Base-by-base conservation (phyloP, 495 filamentous ascomycete species). In the Penicillium psychrofluorescens region DNA sequence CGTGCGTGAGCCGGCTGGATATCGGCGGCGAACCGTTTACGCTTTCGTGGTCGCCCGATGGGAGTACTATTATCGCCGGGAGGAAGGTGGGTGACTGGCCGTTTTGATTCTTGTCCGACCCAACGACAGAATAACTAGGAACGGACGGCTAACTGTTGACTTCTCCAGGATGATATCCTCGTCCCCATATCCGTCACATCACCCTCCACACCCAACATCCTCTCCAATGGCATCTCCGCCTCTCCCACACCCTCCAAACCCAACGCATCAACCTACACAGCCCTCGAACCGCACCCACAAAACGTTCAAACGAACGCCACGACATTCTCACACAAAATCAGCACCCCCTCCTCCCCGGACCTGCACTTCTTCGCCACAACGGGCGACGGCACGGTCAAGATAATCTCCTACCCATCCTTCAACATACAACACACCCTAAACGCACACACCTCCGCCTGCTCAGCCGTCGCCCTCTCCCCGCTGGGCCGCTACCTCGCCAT, bases 1-100 rank as follows among this genome's bases (percentile, higher is more conserved):
- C 66, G 5, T 87, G 85, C 42, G 76, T 87, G 31, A 89, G 87
- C 52, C 85, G 85, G 46, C 70, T 90, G 2, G 87, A 86, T 59
- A 78, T 86, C n/a, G 81, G 83, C 29, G 88, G 88, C 7, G 84
- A 86, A 58, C 85, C 88, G 8, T 86, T 94, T 48, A 86, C 81
- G 11, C 70, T 95, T 41, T 84, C 83, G 6, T 98, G 92, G 90
- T 79, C 76, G 41, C 89, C 89, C n/a, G 85, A 92, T 56, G 94
- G 94, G 4, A 78, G 72, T 36, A 81, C 79, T 38, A 69, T 97
- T 38, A 70, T 95, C 7, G 90, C 87, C 35, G 92, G 92, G 16
- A 86, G 81, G 54, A 92, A 86, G 77, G 91, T 95, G 38, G 59
- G 46, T 41, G 42, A 35, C 14, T 7, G 34, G 1, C n/a, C 32